Evolutionary conservation across 106 monocot species (phyloP).

Genomic region (Acorus calamus): DNA sequence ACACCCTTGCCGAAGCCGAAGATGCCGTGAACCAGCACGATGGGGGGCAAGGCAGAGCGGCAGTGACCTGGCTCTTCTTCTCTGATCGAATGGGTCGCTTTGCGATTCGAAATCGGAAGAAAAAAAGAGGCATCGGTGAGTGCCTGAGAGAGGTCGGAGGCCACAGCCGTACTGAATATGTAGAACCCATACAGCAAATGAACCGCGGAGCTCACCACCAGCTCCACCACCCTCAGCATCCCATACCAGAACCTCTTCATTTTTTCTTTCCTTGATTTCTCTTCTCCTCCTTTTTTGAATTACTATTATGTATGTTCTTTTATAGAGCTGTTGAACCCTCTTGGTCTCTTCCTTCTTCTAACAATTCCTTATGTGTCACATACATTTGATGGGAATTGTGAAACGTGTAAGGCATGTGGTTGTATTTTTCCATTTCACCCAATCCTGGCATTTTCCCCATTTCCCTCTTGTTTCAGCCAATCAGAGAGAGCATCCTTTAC

Average conservation of each 20-base stretch:
- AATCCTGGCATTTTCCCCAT: no score
- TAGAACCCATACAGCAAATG: slow-evolving; percentile 72
- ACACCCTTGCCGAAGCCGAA: slow-evolving; percentile 94
- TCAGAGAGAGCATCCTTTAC: no score
- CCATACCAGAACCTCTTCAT: slow-evolving; percentile 42
- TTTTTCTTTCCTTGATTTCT: neutral
- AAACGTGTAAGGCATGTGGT: no score
- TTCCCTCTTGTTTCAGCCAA: no score
- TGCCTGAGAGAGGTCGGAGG: slow-evolving; percentile 59
- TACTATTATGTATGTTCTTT: no score
- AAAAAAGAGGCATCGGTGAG: slow-evolving; percentile 9
- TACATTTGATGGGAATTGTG: no score
- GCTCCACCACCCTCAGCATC: slow-evolving; percentile 35
- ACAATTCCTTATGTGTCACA: no score
- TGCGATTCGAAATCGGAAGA: neutral
- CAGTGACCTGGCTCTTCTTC: slow-evolving; percentile 12
- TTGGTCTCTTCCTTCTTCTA: no score
- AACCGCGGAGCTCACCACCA: slow-evolving; percentile 48
- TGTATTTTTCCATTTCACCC: no score
- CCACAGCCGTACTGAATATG: slow-evolving; percentile 80
- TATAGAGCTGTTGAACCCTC: no score
- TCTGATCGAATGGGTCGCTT: slow-evolving; percentile 1
- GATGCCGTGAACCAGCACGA: slow-evolving; percentile 84
- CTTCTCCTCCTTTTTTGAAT: no score
- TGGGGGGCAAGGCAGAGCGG: slow-evolving; percentile 36